These are phyloP conservation scores for Arachis monticola DNA, from an alignment of 331 rosid genomes.

Conservation along the genomic window DNA sequence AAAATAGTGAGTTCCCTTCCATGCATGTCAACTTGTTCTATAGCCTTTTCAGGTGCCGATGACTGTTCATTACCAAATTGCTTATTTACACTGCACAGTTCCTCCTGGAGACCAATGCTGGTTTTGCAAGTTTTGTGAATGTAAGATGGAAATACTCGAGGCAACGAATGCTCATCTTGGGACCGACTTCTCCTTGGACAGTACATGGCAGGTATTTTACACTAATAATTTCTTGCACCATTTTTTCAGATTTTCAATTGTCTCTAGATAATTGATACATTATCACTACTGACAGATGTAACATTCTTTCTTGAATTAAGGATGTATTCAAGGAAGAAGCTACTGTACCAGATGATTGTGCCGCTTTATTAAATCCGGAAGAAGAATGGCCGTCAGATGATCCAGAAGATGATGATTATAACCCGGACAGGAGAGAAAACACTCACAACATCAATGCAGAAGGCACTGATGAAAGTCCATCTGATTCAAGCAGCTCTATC, in stretches of 20 bases:
- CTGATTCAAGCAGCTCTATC: constrained; percentile 55
- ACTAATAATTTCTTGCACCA: constrained; percentile 20
- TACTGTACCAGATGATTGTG: constrained; percentile 63
- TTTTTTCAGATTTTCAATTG: neutral
- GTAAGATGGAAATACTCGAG: constrained; percentile 87
- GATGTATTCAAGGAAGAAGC: constrained; percentile 94
- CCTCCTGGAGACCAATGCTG: constrained; percentile 98
- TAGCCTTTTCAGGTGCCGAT: constrained; percentile 1
- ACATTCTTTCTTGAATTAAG: constrained; percentile 47
- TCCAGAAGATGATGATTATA: constrained; percentile 86
- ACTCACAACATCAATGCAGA: constrained; percentile 50
- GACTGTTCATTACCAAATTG: constrained; percentile 33
- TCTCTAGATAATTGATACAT: neutral
- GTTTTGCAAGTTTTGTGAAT: constrained; percentile 92
- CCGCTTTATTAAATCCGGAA: constrained; percentile 59
- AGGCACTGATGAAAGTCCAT: constrained; percentile 50
- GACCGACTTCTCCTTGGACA: constrained; percentile 66
- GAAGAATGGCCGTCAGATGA: constrained; percentile 97
- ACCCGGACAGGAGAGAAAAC: constrained; percentile 74
- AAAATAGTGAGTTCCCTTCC: constrained; percentile 65
- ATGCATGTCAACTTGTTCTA: constrained; percentile 33
- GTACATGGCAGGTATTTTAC: constrained; percentile 83
- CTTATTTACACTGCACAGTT: constrained; percentile 56
- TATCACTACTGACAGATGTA: constrained; percentile 19
- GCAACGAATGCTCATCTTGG: constrained; percentile 89